Evolutionary conservation across 2,329 filamentous ascomycete species (phyloP).

Genomic region (Laburnicola sp.): DNA sequence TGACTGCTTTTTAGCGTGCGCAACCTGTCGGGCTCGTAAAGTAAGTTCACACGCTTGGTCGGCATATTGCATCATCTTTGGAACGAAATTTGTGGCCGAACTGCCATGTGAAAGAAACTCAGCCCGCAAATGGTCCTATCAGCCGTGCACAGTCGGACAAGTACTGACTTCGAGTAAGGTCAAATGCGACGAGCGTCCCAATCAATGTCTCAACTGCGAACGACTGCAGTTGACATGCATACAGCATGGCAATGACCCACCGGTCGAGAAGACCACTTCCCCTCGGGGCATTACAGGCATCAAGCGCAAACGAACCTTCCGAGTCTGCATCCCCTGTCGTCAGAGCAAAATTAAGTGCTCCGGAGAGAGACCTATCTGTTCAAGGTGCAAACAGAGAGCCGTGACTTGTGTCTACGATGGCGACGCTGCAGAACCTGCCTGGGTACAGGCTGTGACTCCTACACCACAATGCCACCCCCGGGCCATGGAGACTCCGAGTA

Average conservation of each 20-base stretch:
- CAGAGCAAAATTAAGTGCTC: conserved; percentile 40
- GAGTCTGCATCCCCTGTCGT: conserved; percentile 36
- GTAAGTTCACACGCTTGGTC: conserved; percentile 8
- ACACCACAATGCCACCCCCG: conserved; percentile 13
- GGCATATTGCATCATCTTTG: background rate
- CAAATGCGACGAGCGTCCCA: conserved; percentile 38
- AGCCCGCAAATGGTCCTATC: background rate
- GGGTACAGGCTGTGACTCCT: conserved; percentile 34
- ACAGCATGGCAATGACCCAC: conserved; percentile 23
- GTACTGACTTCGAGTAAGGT: conserved; percentile 18
- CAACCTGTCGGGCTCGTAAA: conserved; percentile 26
- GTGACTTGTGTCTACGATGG: conserved; percentile 34
- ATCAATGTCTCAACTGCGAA: conserved; percentile 38
- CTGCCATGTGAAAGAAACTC: no score
- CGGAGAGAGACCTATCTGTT: conserved; percentile 35
- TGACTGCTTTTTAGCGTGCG: conserved; percentile 21
- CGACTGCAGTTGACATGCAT: conserved; percentile 34
- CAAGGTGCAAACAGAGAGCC: conserved; percentile 31
- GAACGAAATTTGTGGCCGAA: no score
- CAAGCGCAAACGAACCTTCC: conserved; percentile 38
- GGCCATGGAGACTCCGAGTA: conserved; percentile 16
- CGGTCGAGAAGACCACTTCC: conserved; percentile 19
- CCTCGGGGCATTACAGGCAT: conserved; percentile 29
- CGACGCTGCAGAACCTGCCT: conserved; percentile 35
- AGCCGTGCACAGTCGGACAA: background rate